Evolutionary conservation across 2,329 filamentous ascomycete genomes (phyloP), one percentile per base, ranked within the genome.

Genomic region (Stenocarpella maydis): DNA sequence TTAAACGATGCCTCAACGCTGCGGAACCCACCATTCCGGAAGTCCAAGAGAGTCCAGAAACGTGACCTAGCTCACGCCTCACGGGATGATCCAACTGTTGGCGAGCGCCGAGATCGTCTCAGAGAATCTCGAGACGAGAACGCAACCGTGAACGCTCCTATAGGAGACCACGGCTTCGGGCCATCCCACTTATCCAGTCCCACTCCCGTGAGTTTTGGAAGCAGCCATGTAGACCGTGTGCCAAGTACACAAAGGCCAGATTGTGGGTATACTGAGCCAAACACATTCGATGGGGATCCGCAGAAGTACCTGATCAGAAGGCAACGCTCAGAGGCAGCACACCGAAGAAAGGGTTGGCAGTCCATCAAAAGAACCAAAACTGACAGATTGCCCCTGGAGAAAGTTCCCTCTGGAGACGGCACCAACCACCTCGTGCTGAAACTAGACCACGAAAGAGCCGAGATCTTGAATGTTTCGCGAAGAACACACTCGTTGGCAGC

Each of bases 331-430:
- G 69, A 72, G 14, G 69, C 63, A 19, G 64, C 52, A 10, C 58
- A 73, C 26, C 52, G 49, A 53, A 41, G 54, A 43, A 43, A 54
- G 37, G 67, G 68, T 19, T 63, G 65, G 8, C 74, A 69, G 60
- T 73, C 69, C 43, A 68, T 65, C 24, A 72, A 71, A 50, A 71
- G 75, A 17, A 58, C 71, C 14, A 74, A 69, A 53, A 76, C 73
- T 10, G 72, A 75, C 34, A 69, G 67, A 24, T 65, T 77, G 31
- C 76, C 76, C 21, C 72, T 76, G 8, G 76, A 77, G 55, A 72
- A 63, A 2, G 72, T 72, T 8, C 71, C 74, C 4, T 45, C 55
- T 1, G 58, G 49, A 2, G 67, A 54, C 10, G 60, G 71, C 39
- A 73, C 73, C 7, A 63, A 69, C 14, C 43, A 58, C 14, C 65